These are phyloP conservation scores for Astrothelium subdiscretum DNA, from an alignment of 495 filamentous ascomycete genomes.

Conservation along the genomic window DNA sequence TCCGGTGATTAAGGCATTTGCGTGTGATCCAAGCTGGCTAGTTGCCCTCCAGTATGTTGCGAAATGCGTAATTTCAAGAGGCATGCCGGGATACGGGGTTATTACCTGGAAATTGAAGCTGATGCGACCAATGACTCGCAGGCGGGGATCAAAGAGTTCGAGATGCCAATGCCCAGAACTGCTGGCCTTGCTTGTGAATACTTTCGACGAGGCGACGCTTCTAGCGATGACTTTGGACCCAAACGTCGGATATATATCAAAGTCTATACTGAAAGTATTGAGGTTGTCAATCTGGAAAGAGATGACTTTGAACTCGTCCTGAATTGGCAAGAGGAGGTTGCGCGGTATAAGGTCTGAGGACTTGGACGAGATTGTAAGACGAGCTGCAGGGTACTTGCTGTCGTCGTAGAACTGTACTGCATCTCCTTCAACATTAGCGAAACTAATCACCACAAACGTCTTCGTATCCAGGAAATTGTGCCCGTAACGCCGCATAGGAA, in stretches of 20 bases:
- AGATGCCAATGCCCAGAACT: slow-evolving; percentile 74
- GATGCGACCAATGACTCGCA: slow-evolving; percentile 90
- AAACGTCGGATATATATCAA: slow-evolving; percentile 95
- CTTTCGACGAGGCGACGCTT: slow-evolving; percentile 75
- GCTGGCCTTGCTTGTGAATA: slow-evolving; percentile 61
- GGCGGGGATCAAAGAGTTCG: slow-evolving; percentile 81
- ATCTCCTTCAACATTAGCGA: slow-evolving; percentile 57
- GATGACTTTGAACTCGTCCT: slow-evolving; percentile 82
- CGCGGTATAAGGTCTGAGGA: slow-evolving; percentile 90
- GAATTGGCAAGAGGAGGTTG: slow-evolving; percentile 87
- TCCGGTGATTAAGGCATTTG: slow-evolving; percentile 79
- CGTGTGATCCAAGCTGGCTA: slow-evolving; percentile 71
- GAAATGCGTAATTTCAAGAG: slow-evolving; percentile 92
- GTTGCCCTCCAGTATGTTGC: slow-evolving; percentile 99
- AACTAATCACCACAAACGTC: slow-evolving; percentile 81
- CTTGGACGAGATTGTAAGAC: slow-evolving; percentile 92
- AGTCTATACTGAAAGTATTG: slow-evolving; percentile 86
- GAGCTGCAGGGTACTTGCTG: slow-evolving; percentile 87
- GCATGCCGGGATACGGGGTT: slow-evolving; percentile 87
- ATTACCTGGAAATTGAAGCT: slow-evolving; percentile 91
- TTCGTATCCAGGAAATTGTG: slow-evolving; percentile 98
- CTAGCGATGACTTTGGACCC: slow-evolving; percentile 95
- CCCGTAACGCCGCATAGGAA: slow-evolving; percentile 84
- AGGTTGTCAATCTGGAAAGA: slow-evolving; percentile 94
- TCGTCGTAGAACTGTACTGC: slow-evolving; percentile 87